Conservation (phyloP, 371 early-diverging fungal genomes). For the Nematocida sp. region DNA sequence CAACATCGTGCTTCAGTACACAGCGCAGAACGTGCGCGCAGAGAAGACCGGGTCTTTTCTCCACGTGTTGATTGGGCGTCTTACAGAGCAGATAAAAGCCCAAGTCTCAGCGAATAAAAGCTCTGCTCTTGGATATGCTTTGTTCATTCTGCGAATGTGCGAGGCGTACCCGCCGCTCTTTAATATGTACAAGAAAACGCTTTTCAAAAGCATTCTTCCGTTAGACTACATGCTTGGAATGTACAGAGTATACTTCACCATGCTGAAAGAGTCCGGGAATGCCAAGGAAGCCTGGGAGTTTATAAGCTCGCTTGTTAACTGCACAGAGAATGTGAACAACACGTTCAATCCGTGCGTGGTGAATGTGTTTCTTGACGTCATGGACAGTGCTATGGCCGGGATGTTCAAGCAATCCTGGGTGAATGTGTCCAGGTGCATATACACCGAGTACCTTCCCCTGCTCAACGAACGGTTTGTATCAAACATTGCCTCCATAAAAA, state of each 20-base stretch:
- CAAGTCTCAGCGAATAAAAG: constrained; percentile 53
- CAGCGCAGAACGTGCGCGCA: background rate
- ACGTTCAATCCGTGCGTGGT: constrained; percentile 34
- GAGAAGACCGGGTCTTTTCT: constrained; percentile 38
- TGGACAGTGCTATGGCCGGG: background rate
- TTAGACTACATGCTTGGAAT: constrained; percentile 45
- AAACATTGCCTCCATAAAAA: background rate
- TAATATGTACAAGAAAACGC: background rate
- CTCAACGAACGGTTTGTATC: background rate
- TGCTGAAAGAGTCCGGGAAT: constrained; percentile 21
- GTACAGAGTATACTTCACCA: constrained; percentile 54
- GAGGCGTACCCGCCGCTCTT: constrained; percentile 10
- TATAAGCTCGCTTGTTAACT: constrained; percentile 51
- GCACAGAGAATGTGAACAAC: constrained; percentile 4
- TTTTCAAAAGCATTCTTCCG: constrained; percentile 39
- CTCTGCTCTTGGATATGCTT: constrained; percentile 49
- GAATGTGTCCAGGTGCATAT: background rate
- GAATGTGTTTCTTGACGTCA: constrained; percentile 24
- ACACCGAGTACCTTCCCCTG: constrained; percentile 7
- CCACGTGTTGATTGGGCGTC: constrained; percentile 30
- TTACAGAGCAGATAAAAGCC: constrained; percentile 54
- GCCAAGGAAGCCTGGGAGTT: constrained; percentile 56
- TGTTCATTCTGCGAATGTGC: constrained; percentile 32
- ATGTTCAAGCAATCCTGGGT: background rate
- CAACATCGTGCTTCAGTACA: constrained; percentile 42